These are phyloP conservation scores for Cardamine occulta DNA, from an alignment of 345 rosid species.

Conservation along the genomic window DNA sequence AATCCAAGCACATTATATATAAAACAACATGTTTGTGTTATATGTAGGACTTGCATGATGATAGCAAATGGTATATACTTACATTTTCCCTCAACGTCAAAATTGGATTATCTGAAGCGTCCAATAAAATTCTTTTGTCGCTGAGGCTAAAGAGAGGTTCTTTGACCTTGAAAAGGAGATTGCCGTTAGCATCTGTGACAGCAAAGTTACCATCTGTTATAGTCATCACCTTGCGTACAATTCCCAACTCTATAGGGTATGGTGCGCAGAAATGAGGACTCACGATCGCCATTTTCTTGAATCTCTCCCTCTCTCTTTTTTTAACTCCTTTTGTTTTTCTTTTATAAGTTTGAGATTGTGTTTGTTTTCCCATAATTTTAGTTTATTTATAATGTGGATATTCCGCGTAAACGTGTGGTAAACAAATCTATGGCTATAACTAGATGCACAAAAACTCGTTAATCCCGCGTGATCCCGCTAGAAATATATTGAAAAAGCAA, in stretches of 20 bases:
- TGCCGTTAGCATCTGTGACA: slow-evolving; percentile 47
- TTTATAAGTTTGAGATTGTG: slow-evolving; percentile 3
- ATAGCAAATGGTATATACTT: background rate
- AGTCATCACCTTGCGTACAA: slow-evolving; percentile 45
- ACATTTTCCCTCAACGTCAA: slow-evolving; percentile 45
- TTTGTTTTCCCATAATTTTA: background rate
- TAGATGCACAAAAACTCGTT: background rate
- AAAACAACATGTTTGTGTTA: background rate
- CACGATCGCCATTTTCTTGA: slow-evolving; percentile 35
- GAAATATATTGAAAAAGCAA: background rate
- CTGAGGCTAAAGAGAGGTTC: slow-evolving; percentile 35
- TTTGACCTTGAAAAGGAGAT: slow-evolving; percentile 49
- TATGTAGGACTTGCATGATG: background rate
- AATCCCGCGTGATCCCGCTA: background rate
- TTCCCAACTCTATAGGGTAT: slow-evolving; percentile 42
- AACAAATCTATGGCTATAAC: background rate
- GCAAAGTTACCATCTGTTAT: slow-evolving; percentile 52
- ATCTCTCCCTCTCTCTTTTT: too few species aligned
- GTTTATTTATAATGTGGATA: slow-evolving; percentile 1
- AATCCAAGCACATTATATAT: background rate
- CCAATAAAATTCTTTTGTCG: slow-evolving; percentile 43
- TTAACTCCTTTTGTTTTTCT: background rate
- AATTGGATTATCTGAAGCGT: slow-evolving; percentile 43
- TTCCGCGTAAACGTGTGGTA: slow-evolving; percentile 21
- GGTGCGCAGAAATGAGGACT: slow-evolving; percentile 46